These are phyloP conservation scores for Rutidosis leptorrhynchoides DNA, from an alignment of 129 eudicot genomes.

Conservation along the genomic window DNA sequence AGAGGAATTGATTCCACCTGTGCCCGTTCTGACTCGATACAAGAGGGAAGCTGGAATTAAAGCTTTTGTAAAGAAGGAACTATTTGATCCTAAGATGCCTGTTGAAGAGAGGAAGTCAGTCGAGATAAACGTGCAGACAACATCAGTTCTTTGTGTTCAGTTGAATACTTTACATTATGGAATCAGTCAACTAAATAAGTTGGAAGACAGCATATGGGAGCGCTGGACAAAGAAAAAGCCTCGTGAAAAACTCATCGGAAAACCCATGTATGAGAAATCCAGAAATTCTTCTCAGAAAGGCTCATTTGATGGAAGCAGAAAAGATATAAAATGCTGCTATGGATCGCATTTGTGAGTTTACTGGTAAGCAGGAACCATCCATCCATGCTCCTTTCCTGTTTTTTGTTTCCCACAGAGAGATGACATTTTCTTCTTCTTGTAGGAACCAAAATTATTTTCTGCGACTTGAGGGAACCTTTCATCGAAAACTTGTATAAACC, in stretches of 20 bases:
- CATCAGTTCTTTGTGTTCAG: conserved; percentile 83
- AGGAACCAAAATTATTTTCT: conserved; percentile 87
- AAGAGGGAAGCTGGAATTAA: conserved; percentile 76
- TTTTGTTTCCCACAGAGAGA: no score
- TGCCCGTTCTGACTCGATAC: conserved; percentile 86
- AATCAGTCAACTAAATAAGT: conserved; percentile 78
- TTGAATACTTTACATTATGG: conserved; percentile 80
- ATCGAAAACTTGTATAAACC: conserved; percentile 81
- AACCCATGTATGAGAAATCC: no score
- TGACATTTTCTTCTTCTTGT: no score
- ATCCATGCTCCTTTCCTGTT: no score
- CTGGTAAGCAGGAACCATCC: no score
- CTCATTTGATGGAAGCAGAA: conserved; percentile 97
- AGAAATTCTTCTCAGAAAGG: no score
- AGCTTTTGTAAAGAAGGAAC: conserved; percentile 83
- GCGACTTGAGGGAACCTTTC: conserved; percentile 91
- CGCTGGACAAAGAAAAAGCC: conserved; percentile 81
- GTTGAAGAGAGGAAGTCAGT: conserved; percentile 75
- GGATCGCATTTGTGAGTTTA: conserved; percentile 86
- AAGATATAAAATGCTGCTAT: conserved; percentile 96
- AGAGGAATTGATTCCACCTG: conserved; percentile 97
- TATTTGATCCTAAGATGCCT: conserved; percentile 72
- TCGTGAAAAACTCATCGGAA: no score
- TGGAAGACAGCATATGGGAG: conserved; percentile 98
- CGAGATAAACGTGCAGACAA: conserved; percentile 69